Percentiles rank a stretch among this genome's conserved stretches.
phyloP scores from a whole-genome alignment of 179 eudicot species.

The Vitellaria paradoxa region DNA sequence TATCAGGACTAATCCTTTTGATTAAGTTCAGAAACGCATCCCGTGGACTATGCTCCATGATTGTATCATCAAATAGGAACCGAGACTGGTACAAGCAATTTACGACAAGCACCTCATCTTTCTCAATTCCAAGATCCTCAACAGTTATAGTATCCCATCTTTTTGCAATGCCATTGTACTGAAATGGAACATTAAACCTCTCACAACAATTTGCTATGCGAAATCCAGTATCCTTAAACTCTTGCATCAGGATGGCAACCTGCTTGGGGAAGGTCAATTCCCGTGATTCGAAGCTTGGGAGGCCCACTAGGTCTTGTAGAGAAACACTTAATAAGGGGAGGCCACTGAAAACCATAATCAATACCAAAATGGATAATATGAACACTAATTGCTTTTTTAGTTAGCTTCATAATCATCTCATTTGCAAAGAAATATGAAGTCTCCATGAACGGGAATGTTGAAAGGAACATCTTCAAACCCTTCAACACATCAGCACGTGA shows the following conservation, averaged over 20 bases:
- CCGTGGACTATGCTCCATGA: background rate
- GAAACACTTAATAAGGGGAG: background rate
- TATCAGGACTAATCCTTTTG: background rate
- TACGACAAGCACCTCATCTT: background rate
- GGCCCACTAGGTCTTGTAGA: background rate
- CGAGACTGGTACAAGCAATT: background rate
- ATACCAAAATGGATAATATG: no score
- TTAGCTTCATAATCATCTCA: background rate
- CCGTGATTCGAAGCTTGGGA: background rate
- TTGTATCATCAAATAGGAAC: background rate
- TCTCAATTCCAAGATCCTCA: background rate
- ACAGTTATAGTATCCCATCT: background rate
- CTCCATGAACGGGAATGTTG: background rate
- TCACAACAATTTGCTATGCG: conserved; percentile 1
- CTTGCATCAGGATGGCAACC: background rate
- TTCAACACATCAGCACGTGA: background rate
- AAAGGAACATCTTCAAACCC: background rate
- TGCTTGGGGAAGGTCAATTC: background rate
- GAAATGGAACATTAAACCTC: background rate
- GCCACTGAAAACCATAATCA: background rate
- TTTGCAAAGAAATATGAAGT: background rate
- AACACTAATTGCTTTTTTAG: background rate
- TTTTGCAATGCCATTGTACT: background rate
- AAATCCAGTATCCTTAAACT: background rate
- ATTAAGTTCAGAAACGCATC: conserved; percentile 5